Conservation (phyloP, 345 rosid genomes). For the Syzygium oleosum region DNA sequence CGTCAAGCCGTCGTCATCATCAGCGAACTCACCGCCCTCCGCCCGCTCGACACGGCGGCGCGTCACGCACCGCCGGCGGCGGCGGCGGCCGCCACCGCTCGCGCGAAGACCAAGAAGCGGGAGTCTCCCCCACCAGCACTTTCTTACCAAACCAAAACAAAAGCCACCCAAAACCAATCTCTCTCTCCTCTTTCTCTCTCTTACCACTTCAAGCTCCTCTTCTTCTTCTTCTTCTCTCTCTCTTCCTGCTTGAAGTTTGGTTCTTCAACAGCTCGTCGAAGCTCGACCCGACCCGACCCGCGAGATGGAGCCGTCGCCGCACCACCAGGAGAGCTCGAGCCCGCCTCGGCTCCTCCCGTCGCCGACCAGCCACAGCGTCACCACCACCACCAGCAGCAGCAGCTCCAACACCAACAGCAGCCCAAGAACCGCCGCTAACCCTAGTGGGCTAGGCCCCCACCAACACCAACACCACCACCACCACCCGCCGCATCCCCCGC, state of each 20-base stretch:
- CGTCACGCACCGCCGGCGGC: neutral
- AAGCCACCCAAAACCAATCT: neutral
- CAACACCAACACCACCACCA: constrained; percentile 14
- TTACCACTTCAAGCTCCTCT: neutral
- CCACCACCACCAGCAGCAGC: constrained; percentile 14
- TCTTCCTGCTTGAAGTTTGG: neutral
- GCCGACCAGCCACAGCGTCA: constrained; percentile 38
- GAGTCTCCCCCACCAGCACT: constrained; percentile 38
- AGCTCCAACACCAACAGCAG: neutral
- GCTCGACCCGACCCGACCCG: neutral
- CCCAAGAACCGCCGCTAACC: constrained; percentile 32
- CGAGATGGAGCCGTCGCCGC: constrained; percentile 58
- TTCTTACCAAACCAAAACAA: constrained; percentile 52
- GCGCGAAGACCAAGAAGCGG: neutral
- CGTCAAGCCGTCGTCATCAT: neutral
- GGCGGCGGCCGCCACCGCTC: neutral
- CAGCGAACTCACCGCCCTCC: neutral
- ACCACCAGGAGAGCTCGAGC: constrained; percentile 28
- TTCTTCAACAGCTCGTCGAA: neutral
- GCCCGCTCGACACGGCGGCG: neutral
- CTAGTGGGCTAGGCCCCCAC: constrained; percentile 24
- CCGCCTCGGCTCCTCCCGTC: constrained; percentile 30
- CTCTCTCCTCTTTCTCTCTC: neutral
- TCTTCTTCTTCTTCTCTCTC: neutral
- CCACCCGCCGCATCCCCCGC: neutral